A percentile compares a stretch with the other conserved stretches of the same genome.
Conservation (phyloP, 352 stramenopile genomes). For the Albugo candida region DNA sequence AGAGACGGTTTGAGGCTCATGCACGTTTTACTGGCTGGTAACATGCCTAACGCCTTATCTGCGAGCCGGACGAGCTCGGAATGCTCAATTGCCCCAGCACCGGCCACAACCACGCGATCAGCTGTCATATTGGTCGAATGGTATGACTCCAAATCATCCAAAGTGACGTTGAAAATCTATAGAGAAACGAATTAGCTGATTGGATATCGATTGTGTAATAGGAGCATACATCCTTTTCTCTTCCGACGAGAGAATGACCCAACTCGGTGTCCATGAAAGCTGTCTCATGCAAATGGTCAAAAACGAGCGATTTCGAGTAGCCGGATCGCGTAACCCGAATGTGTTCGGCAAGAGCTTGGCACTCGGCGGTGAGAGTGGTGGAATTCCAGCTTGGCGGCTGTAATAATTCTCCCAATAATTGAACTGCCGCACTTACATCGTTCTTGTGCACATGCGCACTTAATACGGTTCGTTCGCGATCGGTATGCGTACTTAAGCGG, state of each 20-base stretch:
- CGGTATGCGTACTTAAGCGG: slow-evolving; percentile 99
- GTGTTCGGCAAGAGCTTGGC: slow-evolving; percentile 97
- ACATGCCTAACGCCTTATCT: slow-evolving; percentile 90
- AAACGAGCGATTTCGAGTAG: slow-evolving; percentile 93
- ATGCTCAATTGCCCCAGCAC: slow-evolving; percentile 95
- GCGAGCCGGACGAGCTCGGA: slow-evolving; percentile 90
- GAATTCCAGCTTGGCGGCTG: slow-evolving; percentile 96
- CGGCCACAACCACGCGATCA: slow-evolving; percentile 96
- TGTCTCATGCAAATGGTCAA: slow-evolving; percentile 98
- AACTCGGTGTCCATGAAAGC: slow-evolving; percentile 95
- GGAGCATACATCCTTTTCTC: slow-evolving; percentile 94
- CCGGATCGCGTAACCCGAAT: slow-evolving; percentile 99
- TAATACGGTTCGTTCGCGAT: slow-evolving; percentile 99
- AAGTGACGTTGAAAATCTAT: slow-evolving; percentile 82
- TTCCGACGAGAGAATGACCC: slow-evolving; percentile 95
- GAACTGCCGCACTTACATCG: slow-evolving; percentile 91
- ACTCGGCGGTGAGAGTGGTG: slow-evolving; percentile 90
- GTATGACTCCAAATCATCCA: slow-evolving; percentile 93
- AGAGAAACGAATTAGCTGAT: neutral
- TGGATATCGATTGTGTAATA: too few species aligned
- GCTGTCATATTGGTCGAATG: slow-evolving; percentile 98
- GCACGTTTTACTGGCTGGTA: slow-evolving; percentile 45
- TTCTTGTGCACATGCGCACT: slow-evolving; percentile 99
- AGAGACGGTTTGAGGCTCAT: slow-evolving; percentile 41
- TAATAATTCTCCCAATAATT: slow-evolving; percentile 99